Conservation (phyloP, 208 protist species). For the Herpetomonas samuelpessoai region DNA sequence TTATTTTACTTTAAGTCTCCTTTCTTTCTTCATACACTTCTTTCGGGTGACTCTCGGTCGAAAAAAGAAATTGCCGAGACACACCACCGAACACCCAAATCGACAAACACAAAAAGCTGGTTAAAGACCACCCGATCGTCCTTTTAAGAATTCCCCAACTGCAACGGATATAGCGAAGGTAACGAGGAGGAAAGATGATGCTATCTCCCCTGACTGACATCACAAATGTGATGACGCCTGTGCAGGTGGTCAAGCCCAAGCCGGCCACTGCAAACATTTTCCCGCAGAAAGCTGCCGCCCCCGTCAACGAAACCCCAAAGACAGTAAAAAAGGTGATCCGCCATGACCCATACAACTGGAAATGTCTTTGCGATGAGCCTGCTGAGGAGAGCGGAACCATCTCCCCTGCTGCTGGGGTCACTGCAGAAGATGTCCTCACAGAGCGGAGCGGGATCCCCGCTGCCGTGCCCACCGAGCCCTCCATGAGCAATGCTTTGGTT, state of each 20-base stretch:
- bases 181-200: too few species aligned
- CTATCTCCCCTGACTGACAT: slow-evolving; percentile 67
- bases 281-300: slow-evolving; percentile 4
- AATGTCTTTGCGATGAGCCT: slow-evolving; percentile 52
- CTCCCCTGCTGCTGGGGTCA: neutral
- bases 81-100: too few species aligned
- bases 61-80: too few species aligned
- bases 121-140: too few species aligned
- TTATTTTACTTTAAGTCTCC: too few species aligned
- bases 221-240: slow-evolving; percentile 50
- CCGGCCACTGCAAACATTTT: neutral
- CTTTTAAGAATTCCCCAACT: too few species aligned
- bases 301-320: neutral
- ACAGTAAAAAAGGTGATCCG: slow-evolving; percentile 18
- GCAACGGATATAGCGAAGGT: too few species aligned
- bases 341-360: slow-evolving; percentile 76
- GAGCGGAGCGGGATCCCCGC: slow-evolving; percentile 39
- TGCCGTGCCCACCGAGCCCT: slow-evolving; percentile 16
- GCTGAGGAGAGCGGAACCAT: slow-evolving; percentile 4
- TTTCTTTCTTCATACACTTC: too few species aligned
- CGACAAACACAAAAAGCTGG: too few species aligned
- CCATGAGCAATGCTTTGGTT: slow-evolving; percentile 54
- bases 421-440: slow-evolving; percentile 32
- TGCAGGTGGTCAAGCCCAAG: slow-evolving; percentile 12
- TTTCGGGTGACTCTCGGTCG: too few species aligned